Percentiles rank a stretch among this genome's conserved stretches.
Evolutionary conservation across 208 protist genomes (phyloP).

Genomic region (Dictyostelium gargantuum): DNA sequence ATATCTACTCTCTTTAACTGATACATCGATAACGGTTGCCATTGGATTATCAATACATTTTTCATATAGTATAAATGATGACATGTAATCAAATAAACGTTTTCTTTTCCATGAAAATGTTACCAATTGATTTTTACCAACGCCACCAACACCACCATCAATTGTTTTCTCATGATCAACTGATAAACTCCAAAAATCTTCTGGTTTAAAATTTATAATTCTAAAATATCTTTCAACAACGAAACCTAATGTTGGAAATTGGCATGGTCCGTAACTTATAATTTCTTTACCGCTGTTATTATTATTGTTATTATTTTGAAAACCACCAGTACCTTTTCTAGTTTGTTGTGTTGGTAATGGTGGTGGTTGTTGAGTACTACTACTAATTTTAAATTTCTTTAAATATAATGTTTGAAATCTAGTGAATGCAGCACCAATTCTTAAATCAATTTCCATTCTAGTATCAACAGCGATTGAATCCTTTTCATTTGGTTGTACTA

Average conservation of each 20-base stretch:
- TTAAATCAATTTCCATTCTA: constrained; percentile 91
- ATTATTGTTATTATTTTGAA: not conserved
- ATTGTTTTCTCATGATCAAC: not conserved
- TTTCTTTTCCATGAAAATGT: constrained; percentile 87
- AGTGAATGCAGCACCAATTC: constrained; percentile 93
- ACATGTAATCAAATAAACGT: constrained; percentile 86
- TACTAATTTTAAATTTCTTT: constrained; percentile 78
- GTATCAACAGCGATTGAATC: constrained; percentile 88
- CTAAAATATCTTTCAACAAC: constrained; percentile 90
- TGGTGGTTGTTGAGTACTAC: constrained; percentile 5
- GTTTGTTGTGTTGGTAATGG: not conserved
- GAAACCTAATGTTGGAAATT: constrained; percentile 97
- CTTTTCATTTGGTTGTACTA: constrained; percentile 78
- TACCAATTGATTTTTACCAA: not conserved
- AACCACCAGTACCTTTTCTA: not conserved
- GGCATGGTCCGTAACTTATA: constrained; percentile 89
- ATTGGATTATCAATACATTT: constrained; percentile 77
- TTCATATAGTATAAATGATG: constrained; percentile 83
- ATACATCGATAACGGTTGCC: constrained; percentile 77
- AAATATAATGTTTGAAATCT: constrained; percentile 89
- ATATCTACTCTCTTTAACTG: not conserved
- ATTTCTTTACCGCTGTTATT: not conserved
- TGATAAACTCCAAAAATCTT: constrained; percentile 87
- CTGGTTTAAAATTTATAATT: constrained; percentile 83
- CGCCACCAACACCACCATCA: not conserved